Conservation (phyloP, 306 rosid genomes). For the Prunus mongolica region DNA sequence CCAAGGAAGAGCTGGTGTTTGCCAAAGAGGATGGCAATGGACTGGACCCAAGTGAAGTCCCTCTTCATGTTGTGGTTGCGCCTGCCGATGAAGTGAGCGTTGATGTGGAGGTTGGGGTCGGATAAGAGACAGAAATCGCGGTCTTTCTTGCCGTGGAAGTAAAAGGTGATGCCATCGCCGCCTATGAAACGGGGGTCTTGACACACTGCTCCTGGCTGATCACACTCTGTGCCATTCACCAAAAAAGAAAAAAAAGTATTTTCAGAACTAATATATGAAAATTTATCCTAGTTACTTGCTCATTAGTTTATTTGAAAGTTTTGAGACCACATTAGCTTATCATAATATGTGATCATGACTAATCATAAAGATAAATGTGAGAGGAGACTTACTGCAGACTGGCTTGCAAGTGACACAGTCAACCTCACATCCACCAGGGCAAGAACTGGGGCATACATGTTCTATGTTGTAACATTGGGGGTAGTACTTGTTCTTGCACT, state of each 20-base stretch:
- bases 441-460: slow-evolving; percentile 46
- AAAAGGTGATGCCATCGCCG: slow-evolving; percentile 31
- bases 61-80: slow-evolving; percentile 43
- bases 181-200: slow-evolving; percentile 46
- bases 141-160: slow-evolving; percentile 31
- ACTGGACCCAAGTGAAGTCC: slow-evolving; percentile 60
- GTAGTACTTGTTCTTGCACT: slow-evolving; percentile 38
- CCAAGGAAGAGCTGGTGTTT: slow-evolving; percentile 44
- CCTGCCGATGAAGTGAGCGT: slow-evolving; percentile 61
- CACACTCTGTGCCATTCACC: slow-evolving; percentile 21
- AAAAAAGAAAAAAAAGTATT: neutral
- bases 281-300: too few relatives aligned
- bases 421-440: slow-evolving; percentile 53
- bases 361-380: neutral
- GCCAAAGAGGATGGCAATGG: slow-evolving; percentile 53
- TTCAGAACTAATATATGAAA: neutral
- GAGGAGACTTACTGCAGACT: slow-evolving; percentile 50
- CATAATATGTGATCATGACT: neutral
- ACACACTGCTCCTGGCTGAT: slow-evolving; percentile 40
- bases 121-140: slow-evolving; percentile 54
- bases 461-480: slow-evolving; percentile 37
- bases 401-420: slow-evolving; percentile 65
- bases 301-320: neutral
- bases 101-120: slow-evolving; percentile 61
- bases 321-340: neutral